Conservation (phyloP, 495 filamentous ascomycete genomes). For the Aspergillus panamensis region DNA sequence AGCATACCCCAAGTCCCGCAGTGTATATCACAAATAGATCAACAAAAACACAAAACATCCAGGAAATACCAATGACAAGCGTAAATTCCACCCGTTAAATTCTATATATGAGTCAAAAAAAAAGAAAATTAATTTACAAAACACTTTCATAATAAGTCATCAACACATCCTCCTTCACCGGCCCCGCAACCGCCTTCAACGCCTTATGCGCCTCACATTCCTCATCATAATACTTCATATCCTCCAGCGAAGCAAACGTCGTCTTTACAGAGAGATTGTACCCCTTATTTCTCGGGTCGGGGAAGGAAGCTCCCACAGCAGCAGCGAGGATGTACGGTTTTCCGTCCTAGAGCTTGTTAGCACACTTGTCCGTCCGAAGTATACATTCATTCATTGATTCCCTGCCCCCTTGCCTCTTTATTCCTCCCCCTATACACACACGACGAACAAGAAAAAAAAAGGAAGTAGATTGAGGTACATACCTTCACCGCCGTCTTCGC, state of each 20-base stretch:
- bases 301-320: constrained; percentile 40
- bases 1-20: constrained; percentile 12
- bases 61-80: neutral
- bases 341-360: constrained; percentile 45
- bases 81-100: neutral
- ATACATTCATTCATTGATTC: too few species aligned
- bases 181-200: constrained; percentile 49
- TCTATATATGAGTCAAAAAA: neutral
- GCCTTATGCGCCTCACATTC: constrained; percentile 59
- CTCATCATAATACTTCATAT: constrained; percentile 68
- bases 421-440: neutral
- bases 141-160: constrained; percentile 49
- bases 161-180: constrained; percentile 44
- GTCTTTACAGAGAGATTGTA: constrained; percentile 58
- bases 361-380: too few species aligned
- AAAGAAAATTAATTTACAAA: constrained; percentile 25
- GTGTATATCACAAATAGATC: constrained; percentile 32
- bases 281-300: constrained; percentile 58
- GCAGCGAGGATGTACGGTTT: constrained; percentile 62
- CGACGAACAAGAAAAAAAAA: neutral
- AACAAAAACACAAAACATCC: neutral
- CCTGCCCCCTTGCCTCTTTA: neutral
- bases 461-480: neutral
- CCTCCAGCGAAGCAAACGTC: constrained; percentile 58
- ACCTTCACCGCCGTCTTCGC: constrained; percentile 52